Evolutionary conservation across 169 alveolate species (phyloP).

Genomic region (Cryptosporidium canis): DNA sequence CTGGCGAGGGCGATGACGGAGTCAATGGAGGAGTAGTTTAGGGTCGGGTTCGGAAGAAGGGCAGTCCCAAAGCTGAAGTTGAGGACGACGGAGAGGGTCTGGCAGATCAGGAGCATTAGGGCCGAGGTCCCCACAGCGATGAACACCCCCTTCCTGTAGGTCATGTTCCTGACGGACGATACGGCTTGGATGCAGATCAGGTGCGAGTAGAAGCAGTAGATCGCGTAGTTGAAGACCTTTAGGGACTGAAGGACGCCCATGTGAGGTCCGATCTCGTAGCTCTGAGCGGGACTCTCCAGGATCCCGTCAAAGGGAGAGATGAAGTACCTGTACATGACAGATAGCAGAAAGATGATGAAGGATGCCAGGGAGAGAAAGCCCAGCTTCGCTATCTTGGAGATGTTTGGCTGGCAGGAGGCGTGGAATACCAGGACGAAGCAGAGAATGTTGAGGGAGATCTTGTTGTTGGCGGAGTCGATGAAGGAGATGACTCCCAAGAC

Average conservation of each 20-base stretch:
- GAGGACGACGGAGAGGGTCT: conserved; percentile 2
- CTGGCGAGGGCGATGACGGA: conserved; percentile 56
- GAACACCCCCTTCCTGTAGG: conserved; percentile 5
- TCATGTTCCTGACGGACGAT: conserved; percentile 2
- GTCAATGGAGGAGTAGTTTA: conserved; percentile 62
- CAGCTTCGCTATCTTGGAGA: conserved; percentile 51
- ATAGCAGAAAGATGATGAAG: conserved; percentile 14
- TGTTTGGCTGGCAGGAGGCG: conserved; percentile 26
- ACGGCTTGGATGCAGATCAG: conserved; percentile 57
- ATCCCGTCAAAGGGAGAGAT: conserved; percentile 40
- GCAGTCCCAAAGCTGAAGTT: conserved; percentile 50
- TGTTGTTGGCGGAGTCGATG: background rate
- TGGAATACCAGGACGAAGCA: conserved; percentile 31
- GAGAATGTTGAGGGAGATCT: background rate
- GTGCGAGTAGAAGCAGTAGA: conserved; percentile 60
- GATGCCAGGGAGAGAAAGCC: conserved; percentile 35
- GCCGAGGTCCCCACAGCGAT: conserved; percentile 2
- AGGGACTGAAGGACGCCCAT: conserved; percentile 34
- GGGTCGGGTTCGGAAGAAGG: conserved; percentile 54
- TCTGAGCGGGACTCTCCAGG: conserved; percentile 1
- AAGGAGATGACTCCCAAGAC: background rate
- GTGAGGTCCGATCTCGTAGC: conserved; percentile 50
- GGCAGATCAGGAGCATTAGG: conserved; percentile 25
- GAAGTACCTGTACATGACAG: conserved; percentile 48
- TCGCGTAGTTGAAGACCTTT: conserved; percentile 50